Percentiles rank a stretch among this genome's conserved stretches.
Evolutionary conservation across 345 rosid genomes (phyloP).

Genomic region (Dipteronia dyeriana): DNA sequence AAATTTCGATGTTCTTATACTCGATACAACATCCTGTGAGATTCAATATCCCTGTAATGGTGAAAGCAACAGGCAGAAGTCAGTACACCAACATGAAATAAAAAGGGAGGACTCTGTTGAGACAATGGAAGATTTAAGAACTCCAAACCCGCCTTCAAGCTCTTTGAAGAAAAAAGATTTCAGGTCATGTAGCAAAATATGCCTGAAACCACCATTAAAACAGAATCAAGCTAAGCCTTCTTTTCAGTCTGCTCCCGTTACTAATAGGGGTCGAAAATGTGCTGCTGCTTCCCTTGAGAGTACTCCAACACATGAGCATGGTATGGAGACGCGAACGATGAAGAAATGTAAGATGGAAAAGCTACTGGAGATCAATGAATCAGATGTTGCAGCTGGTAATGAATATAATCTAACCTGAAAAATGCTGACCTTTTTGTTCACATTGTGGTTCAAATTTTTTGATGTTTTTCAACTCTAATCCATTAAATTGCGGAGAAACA

Average conservation of each 20-base stretch:
- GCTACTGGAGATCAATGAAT: background rate
- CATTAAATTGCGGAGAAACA: background rate
- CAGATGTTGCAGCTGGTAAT: background rate
- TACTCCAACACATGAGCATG: background rate
- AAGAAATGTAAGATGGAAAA: slow-evolving; percentile 19
- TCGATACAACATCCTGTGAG: slow-evolving; percentile 37
- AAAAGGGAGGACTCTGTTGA: slow-evolving; percentile 31
- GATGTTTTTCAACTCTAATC: background rate
- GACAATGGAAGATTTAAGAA: slow-evolving; percentile 3
- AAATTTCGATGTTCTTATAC: slow-evolving; percentile 34
- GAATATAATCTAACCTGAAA: background rate
- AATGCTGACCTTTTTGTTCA: too few relatives aligned
- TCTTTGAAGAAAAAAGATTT: background rate
- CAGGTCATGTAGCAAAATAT: background rate
- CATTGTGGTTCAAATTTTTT: too few relatives aligned
- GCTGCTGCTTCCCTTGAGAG: background rate
- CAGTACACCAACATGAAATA: background rate
- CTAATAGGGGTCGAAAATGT: background rate
- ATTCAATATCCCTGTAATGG: slow-evolving; percentile 30
- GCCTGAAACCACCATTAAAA: background rate
- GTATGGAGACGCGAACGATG: background rate
- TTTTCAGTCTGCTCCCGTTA: background rate
- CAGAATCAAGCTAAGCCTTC: slow-evolving; percentile 13
- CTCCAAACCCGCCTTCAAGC: background rate
- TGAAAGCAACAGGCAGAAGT: background rate